Percentiles rank a stretch among this genome's conserved stretches.
Evolutionary conservation across 2,329 filamentous ascomycete species (phyloP).

Genomic region (Ceratocystis huliohia): DNA sequence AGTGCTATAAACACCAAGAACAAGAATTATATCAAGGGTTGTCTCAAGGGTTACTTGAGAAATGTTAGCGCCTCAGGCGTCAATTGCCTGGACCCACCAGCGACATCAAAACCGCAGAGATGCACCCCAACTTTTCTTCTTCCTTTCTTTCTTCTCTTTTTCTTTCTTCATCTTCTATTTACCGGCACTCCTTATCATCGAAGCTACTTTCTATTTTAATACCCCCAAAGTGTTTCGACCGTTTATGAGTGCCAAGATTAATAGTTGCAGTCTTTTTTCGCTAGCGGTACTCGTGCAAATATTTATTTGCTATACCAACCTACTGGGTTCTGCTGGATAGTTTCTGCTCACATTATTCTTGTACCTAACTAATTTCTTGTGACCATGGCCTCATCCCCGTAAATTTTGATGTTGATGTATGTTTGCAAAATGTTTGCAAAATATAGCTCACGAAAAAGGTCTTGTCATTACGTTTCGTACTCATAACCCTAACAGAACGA

Average conservation of each 20-base stretch:
- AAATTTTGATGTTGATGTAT: too few relatives aligned
- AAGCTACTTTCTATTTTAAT: conserved; percentile 43
- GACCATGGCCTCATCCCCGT: neutral
- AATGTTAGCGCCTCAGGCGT: neutral
- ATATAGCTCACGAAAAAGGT: too few relatives aligned
- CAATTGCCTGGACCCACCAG: neutral
- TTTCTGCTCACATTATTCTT: conserved; percentile 60
- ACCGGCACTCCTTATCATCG: conserved; percentile 95
- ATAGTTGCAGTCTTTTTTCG: conserved; percentile 78
- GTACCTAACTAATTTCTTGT: neutral
- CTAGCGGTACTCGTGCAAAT: conserved; percentile 75
- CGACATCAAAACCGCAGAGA: conserved; percentile 16
- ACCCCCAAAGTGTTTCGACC: conserved; percentile 70
- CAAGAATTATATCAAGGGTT: neutral
- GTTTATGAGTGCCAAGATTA: conserved; percentile 81
- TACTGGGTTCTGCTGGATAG: conserved; percentile 95
- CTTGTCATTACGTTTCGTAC: too few relatives aligned
- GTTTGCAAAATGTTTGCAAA: too few relatives aligned
- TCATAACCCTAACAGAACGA: neutral
- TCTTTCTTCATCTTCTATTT: conserved; percentile 36
- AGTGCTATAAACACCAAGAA: too few relatives aligned
- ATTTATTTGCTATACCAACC: conserved; percentile 32
- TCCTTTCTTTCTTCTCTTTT: conserved; percentile 27
- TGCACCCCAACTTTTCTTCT: conserved; percentile 22
- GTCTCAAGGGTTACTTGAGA: neutral